Conservation (phyloP, 805 yeast genomes). For the Saccharomycopsis babjevae region DNA sequence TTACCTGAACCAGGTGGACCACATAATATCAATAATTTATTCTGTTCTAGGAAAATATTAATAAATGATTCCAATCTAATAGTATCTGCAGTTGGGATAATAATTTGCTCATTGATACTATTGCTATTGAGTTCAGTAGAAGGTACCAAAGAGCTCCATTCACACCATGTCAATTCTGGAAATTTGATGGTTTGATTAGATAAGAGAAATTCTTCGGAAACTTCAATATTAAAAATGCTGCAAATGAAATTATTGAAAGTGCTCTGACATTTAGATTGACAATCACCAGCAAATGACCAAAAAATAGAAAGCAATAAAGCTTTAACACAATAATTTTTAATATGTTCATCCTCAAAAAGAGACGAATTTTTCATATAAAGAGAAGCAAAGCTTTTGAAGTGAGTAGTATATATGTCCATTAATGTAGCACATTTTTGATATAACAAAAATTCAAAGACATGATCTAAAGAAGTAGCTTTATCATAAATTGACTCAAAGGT, state of each 20-base stretch:
- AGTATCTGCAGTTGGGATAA: constrained; percentile 77
- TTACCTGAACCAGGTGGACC: constrained; percentile 99
- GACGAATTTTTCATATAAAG: constrained; percentile 21
- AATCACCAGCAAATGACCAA: constrained; percentile 33
- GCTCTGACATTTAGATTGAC: constrained; percentile 24
- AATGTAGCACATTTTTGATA: constrained; percentile 32
- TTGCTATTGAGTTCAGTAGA: constrained; percentile 43
- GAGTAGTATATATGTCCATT: constrained; percentile 30
- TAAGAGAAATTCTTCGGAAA: constrained; percentile 13
- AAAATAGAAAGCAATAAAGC: constrained; percentile 24
- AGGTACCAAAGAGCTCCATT: constrained; percentile 33
- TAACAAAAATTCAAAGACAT: constrained; percentile 41
- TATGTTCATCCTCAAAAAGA: constrained; percentile 22
- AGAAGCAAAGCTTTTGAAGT: constrained; percentile 25
- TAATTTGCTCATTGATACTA: constrained; percentile 41
- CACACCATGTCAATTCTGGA: constrained; percentile 38
- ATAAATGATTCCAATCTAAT: constrained; percentile 53
- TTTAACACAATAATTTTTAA: constrained; percentile 26
- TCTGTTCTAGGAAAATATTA: constrained; percentile 43
- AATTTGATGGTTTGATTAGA: constrained; percentile 36
- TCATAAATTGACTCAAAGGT: constrained; percentile 21
- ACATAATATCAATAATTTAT: constrained; percentile 58
- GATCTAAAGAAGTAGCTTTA: constrained; percentile 27
- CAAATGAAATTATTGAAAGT: constrained; percentile 21
- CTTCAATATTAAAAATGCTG: not conserved